Evolutionary conservation across 352 stramenopile genomes (phyloP), one percentile per base, ranked within the genome.

Genomic region (Globisporangium parvum): DNA sequence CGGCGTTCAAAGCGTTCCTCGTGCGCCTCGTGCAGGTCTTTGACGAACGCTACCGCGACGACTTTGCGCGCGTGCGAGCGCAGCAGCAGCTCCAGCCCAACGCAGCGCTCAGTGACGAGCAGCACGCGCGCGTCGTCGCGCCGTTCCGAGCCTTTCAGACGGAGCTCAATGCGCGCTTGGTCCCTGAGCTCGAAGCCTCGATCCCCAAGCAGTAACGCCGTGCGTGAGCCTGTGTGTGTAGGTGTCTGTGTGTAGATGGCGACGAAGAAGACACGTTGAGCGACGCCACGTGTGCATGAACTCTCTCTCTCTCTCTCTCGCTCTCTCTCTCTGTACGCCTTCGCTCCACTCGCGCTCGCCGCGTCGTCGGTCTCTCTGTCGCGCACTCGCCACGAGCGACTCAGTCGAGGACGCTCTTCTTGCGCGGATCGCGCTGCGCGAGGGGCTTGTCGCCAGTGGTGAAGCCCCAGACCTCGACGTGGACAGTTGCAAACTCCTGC

Each of bases 381-480:
- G n/a, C n/a, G 17, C 11, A n/a, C 3, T 18, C 37, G 11, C 37
- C 37, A 14, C 15, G 9, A 46, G 15, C 41, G n/a, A 11, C 41
- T 47, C 41, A 91, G 51, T 87, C 80, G 45, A 91, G 66, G 2
- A 89, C 78, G 57, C 78, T 89, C 66, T 80, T 88, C 56, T 71
- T 73, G 51, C 75, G 72, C 48, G 62, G 59, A 21, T 77, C 71
- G 35, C 55, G 49, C 15, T 73, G 46, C 14, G 51, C 53, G 35
- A 64, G 57, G 6, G 69, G 66, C 53, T 80, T 85, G 53, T 89
- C 78, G 42, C 71, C 69, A 12, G 68, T 76, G 26, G 79, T 89
- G 61, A 95, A 96, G 6, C 80, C 82, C 85, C 87, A 96, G 8
- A 96, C 54, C 57, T 96, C 87, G 20, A 96, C 73, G 53, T 91